Conservation (phyloP, 139 green algal species). For the Chlamydomonas eustigma region DNA sequence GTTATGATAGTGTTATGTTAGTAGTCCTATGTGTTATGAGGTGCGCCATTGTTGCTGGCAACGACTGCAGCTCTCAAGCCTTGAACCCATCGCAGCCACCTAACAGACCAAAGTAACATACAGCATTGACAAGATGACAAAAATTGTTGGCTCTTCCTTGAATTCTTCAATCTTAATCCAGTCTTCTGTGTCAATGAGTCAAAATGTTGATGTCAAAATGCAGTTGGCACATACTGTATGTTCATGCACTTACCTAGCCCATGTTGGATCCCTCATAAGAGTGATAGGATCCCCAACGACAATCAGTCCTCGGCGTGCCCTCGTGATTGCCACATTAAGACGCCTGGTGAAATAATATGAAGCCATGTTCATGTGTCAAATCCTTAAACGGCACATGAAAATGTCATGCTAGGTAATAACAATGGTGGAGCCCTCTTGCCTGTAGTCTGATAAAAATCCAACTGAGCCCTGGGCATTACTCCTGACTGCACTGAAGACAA, state of each 20-base stretch:
- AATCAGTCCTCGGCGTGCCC: conserved; percentile 55
- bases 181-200: too few relatives aligned
- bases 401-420: too few relatives aligned
- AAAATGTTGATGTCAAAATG: too few relatives aligned
- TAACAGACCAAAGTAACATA: background rate
- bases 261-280: conserved; percentile 30
- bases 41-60: too few relatives aligned
- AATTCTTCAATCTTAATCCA: background rate
- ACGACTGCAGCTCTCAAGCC: background rate
- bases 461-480: conserved; percentile 61
- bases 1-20: too few relatives aligned
- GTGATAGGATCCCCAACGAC: conserved; percentile 49
- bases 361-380: too few relatives aligned
- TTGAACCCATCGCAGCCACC: background rate
- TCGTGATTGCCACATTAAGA: conserved; percentile 90
- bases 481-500: conserved; percentile 85
- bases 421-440: background rate
- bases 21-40: too few relatives aligned
- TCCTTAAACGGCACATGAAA: too few relatives aligned
- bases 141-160: background rate
- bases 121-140: background rate
- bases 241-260: conserved; percentile 21
- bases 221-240: background rate
- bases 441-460: conserved; percentile 80
- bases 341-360: too few relatives aligned